Evolutionary conservation across 306 rosid genomes (phyloP), one percentile per base, ranked within the genome.

Genomic region (Prunus armeniaca): DNA sequence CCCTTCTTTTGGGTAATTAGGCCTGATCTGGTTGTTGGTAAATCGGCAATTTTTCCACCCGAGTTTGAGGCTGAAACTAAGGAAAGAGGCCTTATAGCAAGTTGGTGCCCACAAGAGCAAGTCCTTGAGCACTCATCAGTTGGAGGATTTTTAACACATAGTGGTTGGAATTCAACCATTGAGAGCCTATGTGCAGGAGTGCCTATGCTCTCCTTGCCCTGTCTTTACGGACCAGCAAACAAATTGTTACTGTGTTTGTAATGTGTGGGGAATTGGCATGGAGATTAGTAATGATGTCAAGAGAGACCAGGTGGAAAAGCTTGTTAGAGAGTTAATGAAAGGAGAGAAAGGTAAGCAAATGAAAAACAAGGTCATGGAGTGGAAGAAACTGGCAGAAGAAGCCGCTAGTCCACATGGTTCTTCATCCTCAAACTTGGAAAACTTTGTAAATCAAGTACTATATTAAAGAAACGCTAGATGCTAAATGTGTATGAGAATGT

Each of bases 51-150:
- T 56, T 66, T 76, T 12, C 73, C 34, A 24, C 8, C 14, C 0
- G 73, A 66, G 56, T 76, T 76, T 28, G 19, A 14, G 14, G 55
- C 13, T 10, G 65, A 66, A 55, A 76, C 57, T 10, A 32, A 54
- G 58, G 79, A 17, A 66, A 76, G 79, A 52, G 66, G 79, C 1
- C 12, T 54, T 3, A 76, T 76, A 28, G 14, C 79, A 19, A 66
- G 73, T 65, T 76, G 79, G 79, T 66, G 79, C 45, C 65, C 66
- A 10, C 79, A 76, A 76, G 72, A 54, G 65, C 55, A 76, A 34
- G 66, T 76, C 4, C 43, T 76, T 12, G 56, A 65, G 13, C 79
- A 76, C 66, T 5, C 72, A 2, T 66, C 79, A 2, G 49, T 65
- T 3, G 79, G 66, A 34, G 79, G 65, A 10, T 76, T 76, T 28